Percentiles rank a stretch among this genome's conserved stretches.
Evolutionary conservation across 805 yeast species (phyloP).

Genomic region (Schwanniomyces sp.): DNA sequence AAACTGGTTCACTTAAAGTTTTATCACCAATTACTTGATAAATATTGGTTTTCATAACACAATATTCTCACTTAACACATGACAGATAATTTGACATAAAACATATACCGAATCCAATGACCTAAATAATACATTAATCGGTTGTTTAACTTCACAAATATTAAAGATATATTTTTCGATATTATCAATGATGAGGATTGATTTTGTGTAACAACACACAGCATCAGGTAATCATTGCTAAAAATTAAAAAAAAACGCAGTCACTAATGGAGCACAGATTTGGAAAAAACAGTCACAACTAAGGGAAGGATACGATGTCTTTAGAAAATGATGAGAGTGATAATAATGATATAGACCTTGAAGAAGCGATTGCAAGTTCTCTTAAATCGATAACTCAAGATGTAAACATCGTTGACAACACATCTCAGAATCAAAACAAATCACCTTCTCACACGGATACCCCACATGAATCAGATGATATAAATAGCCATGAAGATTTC

Average conservation of each 20-base stretch:
- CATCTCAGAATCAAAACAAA: slow-evolving; percentile 4
- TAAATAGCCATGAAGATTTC: slow-evolving; percentile 19
- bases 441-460: neutral
- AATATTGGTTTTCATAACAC: slow-evolving; percentile 36
- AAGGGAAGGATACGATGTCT: slow-evolving; percentile 2
- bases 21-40: slow-evolving; percentile 31
- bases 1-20: neutral
- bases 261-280: slow-evolving; percentile 12
- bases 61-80: slow-evolving; percentile 54
- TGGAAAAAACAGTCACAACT: slow-evolving; percentile 14
- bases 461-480: neutral
- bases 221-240: neutral
- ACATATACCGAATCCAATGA: neutral
- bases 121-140: neutral
- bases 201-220: slow-evolving; percentile 3
- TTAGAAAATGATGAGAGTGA: slow-evolving; percentile 3
- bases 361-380: slow-evolving; percentile 7
- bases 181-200: neutral
- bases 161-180: neutral
- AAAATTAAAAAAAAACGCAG: slow-evolving; percentile 23
- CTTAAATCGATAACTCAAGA: slow-evolving; percentile 4
- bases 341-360: slow-evolving; percentile 5
- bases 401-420: slow-evolving; percentile 3
- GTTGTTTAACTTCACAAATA: no score
- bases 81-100: slow-evolving; percentile 19